These are phyloP conservation scores for Leavenworthia alabamica DNA, from an alignment of 345 rosid genomes.

Conservation along the genomic window DNA sequence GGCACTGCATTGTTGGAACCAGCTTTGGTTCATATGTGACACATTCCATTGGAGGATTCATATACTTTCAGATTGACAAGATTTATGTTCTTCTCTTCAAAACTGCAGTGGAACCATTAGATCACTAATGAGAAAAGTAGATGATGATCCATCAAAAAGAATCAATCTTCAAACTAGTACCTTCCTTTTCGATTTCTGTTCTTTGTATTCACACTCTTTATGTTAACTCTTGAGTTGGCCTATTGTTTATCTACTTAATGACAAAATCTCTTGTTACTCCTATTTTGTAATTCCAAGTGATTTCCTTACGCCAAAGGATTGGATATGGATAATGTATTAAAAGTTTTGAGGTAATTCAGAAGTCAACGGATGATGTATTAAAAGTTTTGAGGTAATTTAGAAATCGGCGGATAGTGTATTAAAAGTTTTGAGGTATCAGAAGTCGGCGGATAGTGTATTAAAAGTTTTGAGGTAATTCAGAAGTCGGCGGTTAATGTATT, in stretches of 20 bases:
- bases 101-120: constrained; percentile 89
- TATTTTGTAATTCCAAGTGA: constrained; percentile 8
- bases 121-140: constrained; percentile 29
- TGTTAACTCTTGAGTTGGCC: background rate
- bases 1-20: constrained; percentile 97
- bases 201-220: constrained; percentile 3
- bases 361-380: too few relatives aligned
- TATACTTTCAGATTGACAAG: constrained; percentile 88
- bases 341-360: too few relatives aligned
- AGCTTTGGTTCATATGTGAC: constrained; percentile 96
- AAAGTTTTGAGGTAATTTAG: too few relatives aligned
- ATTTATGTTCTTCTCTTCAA: constrained; percentile 86
- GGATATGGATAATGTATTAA: background rate
- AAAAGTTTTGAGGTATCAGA: too few relatives aligned
- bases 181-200: background rate
- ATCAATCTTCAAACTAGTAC: background rate
- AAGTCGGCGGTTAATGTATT: too few relatives aligned
- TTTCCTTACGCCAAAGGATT: background rate
- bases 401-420: too few relatives aligned
- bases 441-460: too few relatives aligned
- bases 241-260: constrained; percentile 4
- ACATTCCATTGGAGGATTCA: constrained; percentile 85
- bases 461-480: too few relatives aligned
- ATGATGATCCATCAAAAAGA: too few relatives aligned
- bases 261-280: background rate